Base-by-base conservation (phyloP, 768 basidiomycete species). In the Flagelloscypha sp. region DNA sequence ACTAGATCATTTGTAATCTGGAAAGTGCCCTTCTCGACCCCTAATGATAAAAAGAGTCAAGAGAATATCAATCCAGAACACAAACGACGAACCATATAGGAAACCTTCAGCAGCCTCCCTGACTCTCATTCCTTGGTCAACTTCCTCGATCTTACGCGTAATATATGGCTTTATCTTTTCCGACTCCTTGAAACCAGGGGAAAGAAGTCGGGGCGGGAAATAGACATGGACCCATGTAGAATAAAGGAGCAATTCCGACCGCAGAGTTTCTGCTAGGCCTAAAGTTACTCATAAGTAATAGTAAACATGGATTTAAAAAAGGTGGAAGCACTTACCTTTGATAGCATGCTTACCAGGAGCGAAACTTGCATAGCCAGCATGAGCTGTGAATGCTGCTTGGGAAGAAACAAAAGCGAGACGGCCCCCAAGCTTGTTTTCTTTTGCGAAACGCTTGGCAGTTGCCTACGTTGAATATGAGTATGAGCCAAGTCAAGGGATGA, bases 281-380 rank as follows among this genome's bases (percentile, higher is more conserved):
- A 49, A 6, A 18, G 8, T 24, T n/a, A n/a, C n/a, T n/a, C 18
- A 9, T 9, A 27, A 27, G 21, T 23, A 10, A 28, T 24, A 13
- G 36, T 24, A 36, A 12, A 38, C 37, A n/a, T 17, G 5, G 30
- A 32, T 35, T 18, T 11, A 7, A 33, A 25, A 6, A 27, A 12
- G 4, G 6, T 9, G 21, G 8, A 19, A 19, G 15, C 12, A 42
- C 59, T 27, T 44, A 88, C 89, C 89, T 59, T 87, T 62, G 5
- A 94, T 53, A 6, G 92, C 92, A 47, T 84, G 82, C 52, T 94
- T 94, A 7, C 76, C 81, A 0, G 89, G 86, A 0, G 84, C 64
- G 55, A 94, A 94, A 1, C 76, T 72, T 2, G 80, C 65, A 47
- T 79, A 94, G 0, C 92, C 90, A 3, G 84, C 58, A 36, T 90